phyloP scores from a whole-genome alignment of 2,329 filamentous ascomycete genomes.

The Colletotrichum chrysophilum region DNA sequence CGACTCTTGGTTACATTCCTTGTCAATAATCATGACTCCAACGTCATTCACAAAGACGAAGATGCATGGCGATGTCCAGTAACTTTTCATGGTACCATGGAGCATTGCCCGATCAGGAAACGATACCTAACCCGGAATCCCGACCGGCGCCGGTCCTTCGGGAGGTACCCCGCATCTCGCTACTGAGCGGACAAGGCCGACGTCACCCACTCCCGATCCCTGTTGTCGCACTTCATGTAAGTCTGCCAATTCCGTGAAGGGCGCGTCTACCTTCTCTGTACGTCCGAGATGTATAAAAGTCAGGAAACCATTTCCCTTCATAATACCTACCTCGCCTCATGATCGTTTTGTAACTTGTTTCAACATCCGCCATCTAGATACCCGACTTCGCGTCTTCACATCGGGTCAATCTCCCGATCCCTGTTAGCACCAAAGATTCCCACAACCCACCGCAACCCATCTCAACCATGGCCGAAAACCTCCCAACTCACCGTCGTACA shows the following conservation, averaged over 20 bases:
- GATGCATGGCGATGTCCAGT: not conserved
- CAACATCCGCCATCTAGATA: not conserved
- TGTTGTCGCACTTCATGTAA: not conserved
- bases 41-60: not conserved
- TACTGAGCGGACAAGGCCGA: not conserved
- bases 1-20: not conserved
- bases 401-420: not conserved
- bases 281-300: not conserved
- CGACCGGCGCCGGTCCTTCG: not conserved
- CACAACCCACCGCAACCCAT: not conserved
- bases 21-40: not conserved
- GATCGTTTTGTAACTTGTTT: not conserved
- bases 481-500: conserved; percentile 20
- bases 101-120: not conserved
- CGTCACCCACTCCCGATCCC: not conserved
- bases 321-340: not conserved
- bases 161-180: not conserved
- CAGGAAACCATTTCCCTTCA: not conserved
- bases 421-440: not conserved
- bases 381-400: not conserved
- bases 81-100: not conserved
- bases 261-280: not conserved
- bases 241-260: not conserved
- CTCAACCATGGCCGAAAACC: not conserved
- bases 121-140: not conserved